Evolutionary conservation across 768 basidiomycete genomes (phyloP), one percentile per base, ranked within the genome.

Genomic region (Xerocomellus amylosporus): DNA sequence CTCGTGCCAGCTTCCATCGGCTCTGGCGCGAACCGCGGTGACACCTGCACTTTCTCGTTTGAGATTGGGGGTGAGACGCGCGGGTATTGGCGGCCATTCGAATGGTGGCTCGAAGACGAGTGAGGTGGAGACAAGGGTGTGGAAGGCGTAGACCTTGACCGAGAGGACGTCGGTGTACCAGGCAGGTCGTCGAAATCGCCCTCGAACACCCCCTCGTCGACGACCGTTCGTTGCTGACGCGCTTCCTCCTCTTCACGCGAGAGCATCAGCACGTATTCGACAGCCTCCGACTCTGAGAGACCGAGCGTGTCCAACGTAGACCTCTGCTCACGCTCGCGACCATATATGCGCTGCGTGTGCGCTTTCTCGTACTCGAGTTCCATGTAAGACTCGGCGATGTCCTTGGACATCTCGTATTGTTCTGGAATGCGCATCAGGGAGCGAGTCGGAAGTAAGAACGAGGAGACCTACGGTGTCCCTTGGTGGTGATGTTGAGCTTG

Each of bases 241-340:
- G 53, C 51, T 51, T 49, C 68, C 38, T 81, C 83, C 65, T 92
- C 88, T 43, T 93, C 91, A 9, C 87, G 83, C 58, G 89, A 92
- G 58, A 93, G 78, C 89, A 93, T 93, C 43, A 93, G 67, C 0
- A 85, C 78, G 60, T 93, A 93, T 62, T 90, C 87, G 26, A 93
- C 72, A 1, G 86, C 88, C 62, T 90, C 90, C 2, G 70, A 69
- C 61, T 93, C 90, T 53, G 77, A 84, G 38, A 93, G 71, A 3
- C 91, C 90, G 4, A 93, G 77, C n/a, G 71, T 69, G 33, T 82
- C 75, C 22, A 92, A 67, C 12, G 78, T 76, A 2, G 75, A 74
- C 13, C 72, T 71, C 57, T 93, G 88, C 58, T 84, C 86, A 24
- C 74, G 73, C 55, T 82, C 81, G 33, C 80, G 76, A 0, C 77